Evolutionary conservation across 371 early-diverging fungal genomes (phyloP).

Genomic region (Thermomucor indicae-seudaticae): DNA sequence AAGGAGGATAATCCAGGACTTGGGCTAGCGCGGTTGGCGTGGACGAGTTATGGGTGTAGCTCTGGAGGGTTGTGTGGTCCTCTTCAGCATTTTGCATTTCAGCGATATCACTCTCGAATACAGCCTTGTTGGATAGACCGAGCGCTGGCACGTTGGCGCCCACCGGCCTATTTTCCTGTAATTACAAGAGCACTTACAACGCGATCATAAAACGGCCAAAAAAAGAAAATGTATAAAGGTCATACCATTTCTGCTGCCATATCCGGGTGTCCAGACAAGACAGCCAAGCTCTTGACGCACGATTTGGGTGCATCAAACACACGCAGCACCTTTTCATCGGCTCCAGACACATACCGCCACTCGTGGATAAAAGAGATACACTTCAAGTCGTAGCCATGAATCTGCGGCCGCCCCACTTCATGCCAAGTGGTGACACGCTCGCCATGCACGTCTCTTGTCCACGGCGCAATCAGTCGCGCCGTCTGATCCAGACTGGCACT

Average conservation of each 20-base stretch:
- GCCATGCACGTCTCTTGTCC: slow-evolving; percentile 43
- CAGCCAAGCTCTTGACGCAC: slow-evolving; percentile 67
- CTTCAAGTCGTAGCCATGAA: slow-evolving; percentile 94
- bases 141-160: slow-evolving; percentile 89
- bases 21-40: slow-evolving; percentile 51
- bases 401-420: slow-evolving; percentile 94
- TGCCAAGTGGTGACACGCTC: slow-evolving; percentile 67
- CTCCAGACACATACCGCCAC: slow-evolving; percentile 82
- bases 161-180: slow-evolving; percentile 54
- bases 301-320: slow-evolving; percentile 87
- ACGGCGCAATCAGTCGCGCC: slow-evolving; percentile 76
- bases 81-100: slow-evolving; percentile 41
- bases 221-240: background rate
- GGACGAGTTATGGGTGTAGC: slow-evolving; percentile 47
- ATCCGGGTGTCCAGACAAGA: slow-evolving; percentile 41
- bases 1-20: slow-evolving; percentile 68
- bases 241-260: slow-evolving; percentile 38
- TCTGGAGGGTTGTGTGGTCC: slow-evolving; percentile 43
- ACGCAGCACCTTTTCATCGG: slow-evolving; percentile 94
- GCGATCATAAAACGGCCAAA: background rate
- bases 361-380: slow-evolving; percentile 77
- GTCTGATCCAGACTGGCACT: slow-evolving; percentile 89
- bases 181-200: too few species aligned
- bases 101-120: slow-evolving; percentile 57
- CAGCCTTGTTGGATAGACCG: slow-evolving; percentile 95